Percentiles rank a stretch among this genome's conserved stretches.
These are phyloP conservation scores for Colletotrichum sp. DNA, from an alignment of 2,329 filamentous ascomycete genomes.

Conservation along the genomic window DNA sequence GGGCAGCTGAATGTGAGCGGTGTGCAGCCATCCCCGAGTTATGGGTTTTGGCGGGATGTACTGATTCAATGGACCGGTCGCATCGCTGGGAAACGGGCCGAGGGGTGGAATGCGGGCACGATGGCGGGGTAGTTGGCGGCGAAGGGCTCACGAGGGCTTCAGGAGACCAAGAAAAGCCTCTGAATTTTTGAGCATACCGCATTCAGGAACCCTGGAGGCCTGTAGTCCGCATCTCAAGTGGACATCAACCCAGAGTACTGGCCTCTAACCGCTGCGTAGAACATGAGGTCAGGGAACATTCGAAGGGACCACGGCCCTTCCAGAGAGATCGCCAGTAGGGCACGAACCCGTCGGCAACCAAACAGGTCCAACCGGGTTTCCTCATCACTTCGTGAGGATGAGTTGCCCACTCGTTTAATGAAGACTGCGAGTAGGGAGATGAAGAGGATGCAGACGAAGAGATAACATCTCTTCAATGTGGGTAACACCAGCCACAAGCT, in stretches of 20 bases:
- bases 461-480: too few species aligned
- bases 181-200: accelerated
- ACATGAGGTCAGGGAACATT: accelerated
- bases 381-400: too few species aligned
- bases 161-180: accelerated
- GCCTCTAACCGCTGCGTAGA: not conserved
- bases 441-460: not conserved
- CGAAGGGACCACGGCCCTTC: not conserved
- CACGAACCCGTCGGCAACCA: too few species aligned
- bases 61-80: not conserved
- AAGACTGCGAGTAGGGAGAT: too few species aligned
- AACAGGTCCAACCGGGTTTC: too few species aligned
- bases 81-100: not conserved
- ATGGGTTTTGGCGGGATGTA: not conserved
- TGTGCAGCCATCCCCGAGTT: not conserved
- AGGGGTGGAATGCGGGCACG: not conserved
- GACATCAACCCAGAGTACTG: accelerated
- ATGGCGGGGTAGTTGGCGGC: not conserved
- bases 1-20: not conserved
- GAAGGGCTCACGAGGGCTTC: not conserved
- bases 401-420: too few species aligned
- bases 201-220: accelerated
- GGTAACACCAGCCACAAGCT: not conserved
- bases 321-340: too few species aligned
- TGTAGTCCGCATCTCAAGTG: not conserved